Percentiles rank a stretch among this genome's conserved stretches.
These are phyloP conservation scores for Trichoderma sp. DNA, from an alignment of 2,329 filamentous ascomycete genomes.

Conservation along the genomic window DNA sequence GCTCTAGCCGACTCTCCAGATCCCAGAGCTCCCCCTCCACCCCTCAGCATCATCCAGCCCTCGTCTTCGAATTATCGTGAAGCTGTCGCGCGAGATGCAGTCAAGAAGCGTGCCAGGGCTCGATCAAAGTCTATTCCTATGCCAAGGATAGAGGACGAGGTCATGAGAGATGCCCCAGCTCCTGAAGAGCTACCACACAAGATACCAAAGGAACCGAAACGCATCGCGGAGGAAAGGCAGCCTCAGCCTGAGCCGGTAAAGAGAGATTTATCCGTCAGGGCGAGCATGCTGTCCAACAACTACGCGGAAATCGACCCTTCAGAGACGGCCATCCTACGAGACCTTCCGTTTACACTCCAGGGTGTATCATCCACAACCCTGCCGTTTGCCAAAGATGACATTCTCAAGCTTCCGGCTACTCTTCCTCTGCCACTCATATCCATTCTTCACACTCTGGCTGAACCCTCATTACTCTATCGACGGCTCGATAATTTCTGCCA, in stretches of 20 bases:
- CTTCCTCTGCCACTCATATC: conserved; percentile 84
- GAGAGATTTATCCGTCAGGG: conserved; percentile 58
- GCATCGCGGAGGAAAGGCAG: conserved; percentile 40
- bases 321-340: conserved; percentile 69
- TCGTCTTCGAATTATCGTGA: conserved; percentile 42
- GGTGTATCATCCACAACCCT: conserved; percentile 86
- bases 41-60: conserved; percentile 46
- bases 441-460: conserved; percentile 83
- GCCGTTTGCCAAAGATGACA: conserved; percentile 68
- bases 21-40: conserved; percentile 52
- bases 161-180: conserved; percentile 56
- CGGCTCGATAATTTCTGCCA: conserved; percentile 80
- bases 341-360: conserved; percentile 90
- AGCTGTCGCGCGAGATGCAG: conserved; percentile 39
- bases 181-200: conserved; percentile 49
- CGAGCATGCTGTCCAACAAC: conserved; percentile 58
- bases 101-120: conserved; percentile 42
- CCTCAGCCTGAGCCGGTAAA: conserved; percentile 35
- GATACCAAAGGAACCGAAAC: conserved; percentile 42
- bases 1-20: conserved; percentile 72
- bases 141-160: conserved; percentile 49
- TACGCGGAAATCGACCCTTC: conserved; percentile 59
- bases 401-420: conserved; percentile 73
- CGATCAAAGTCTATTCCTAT: conserved; percentile 40
- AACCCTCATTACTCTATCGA: conserved; percentile 90